A percentile compares a stretch with the other conserved stretches of the same genome.
Conservation (phyloP, 306 rosid genomes). For the Hylodesmum podocarpum region DNA sequence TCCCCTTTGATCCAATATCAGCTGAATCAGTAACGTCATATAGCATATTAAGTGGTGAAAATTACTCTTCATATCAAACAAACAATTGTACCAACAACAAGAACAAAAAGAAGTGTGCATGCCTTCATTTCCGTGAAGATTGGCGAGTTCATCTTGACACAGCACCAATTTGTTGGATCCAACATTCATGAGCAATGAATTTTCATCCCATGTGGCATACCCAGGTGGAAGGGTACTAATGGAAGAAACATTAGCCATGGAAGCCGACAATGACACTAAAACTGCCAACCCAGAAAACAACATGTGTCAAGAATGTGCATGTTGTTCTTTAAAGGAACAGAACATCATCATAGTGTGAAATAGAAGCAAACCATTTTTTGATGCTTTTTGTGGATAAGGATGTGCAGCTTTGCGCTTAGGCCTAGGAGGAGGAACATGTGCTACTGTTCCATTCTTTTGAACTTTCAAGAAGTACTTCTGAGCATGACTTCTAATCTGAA, state of each 20-base stretch:
- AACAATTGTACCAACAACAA: not conserved
- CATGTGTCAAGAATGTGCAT: slow-evolving; percentile 25
- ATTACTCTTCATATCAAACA: slow-evolving; percentile 11
- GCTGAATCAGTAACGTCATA: slow-evolving; percentile 62
- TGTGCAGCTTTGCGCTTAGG: slow-evolving; percentile 92
- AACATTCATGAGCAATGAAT: slow-evolving; percentile 43
- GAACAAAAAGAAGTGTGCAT: slow-evolving; percentile 23
- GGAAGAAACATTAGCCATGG: slow-evolving; percentile 61
- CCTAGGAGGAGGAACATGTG: slow-evolving; percentile 94
- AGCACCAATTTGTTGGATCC: slow-evolving; percentile 37
- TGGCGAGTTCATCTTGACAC: slow-evolving; percentile 51
- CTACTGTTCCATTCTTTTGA: slow-evolving; percentile 73
- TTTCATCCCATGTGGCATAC: slow-evolving; percentile 67
- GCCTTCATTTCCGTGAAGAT: slow-evolving; percentile 61
- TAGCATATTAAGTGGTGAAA: slow-evolving; percentile 46
- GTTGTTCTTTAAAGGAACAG: not conserved
- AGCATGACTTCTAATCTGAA: slow-evolving; percentile 85
- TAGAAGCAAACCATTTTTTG: slow-evolving; percentile 61
- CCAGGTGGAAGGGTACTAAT: slow-evolving; percentile 44
- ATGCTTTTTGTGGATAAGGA: slow-evolving; percentile 86
- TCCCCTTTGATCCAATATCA: slow-evolving; percentile 64
- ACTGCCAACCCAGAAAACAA: slow-evolving; percentile 42
- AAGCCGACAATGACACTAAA: slow-evolving; percentile 66
- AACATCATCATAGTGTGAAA: not conserved
- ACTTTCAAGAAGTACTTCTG: slow-evolving; percentile 84